Conservation (phyloP, 495 filamentous ascomycete genomes). For the Xylaria bambusicola region DNA sequence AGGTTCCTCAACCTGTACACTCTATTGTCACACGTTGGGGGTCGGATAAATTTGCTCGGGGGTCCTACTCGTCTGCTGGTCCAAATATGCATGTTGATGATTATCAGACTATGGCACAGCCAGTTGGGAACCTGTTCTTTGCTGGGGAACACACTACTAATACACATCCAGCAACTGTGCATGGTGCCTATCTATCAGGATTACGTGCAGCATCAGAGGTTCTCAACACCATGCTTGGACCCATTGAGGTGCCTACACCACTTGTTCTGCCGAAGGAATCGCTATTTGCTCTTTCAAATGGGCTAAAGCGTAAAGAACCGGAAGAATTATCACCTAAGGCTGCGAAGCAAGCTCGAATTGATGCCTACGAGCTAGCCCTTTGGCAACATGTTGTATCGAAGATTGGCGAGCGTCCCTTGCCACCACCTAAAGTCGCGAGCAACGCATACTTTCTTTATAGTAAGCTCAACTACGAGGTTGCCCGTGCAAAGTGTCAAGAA, state of each 20-base stretch:
- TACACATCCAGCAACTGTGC: slow-evolving; percentile 93
- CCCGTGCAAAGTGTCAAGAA: slow-evolving; percentile 71
- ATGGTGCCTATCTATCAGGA: slow-evolving; percentile 93
- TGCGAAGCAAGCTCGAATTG: slow-evolving; percentile 56
- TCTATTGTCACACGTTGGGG: slow-evolving; percentile 94
- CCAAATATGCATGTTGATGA: slow-evolving; percentile 78
- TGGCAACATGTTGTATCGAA: slow-evolving; percentile 65
- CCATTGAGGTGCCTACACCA: slow-evolving; percentile 73
- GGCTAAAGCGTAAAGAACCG: slow-evolving; percentile 57
- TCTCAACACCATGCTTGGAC: slow-evolving; percentile 73
- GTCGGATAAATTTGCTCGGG: slow-evolving; percentile 81
- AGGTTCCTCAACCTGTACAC: slow-evolving; percentile 72
- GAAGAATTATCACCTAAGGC: slow-evolving; percentile 39
- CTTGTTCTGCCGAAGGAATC: slow-evolving; percentile 68
- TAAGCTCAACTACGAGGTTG: slow-evolving; percentile 76
- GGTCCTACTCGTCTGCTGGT: slow-evolving; percentile 92
- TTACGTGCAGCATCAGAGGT: slow-evolving; percentile 86
- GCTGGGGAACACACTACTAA: slow-evolving; percentile 95
- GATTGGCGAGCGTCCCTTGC: slow-evolving; percentile 71
- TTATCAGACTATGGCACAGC: slow-evolving; percentile 88
- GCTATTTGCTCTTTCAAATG: slow-evolving; percentile 26
- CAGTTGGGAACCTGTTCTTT: slow-evolving; percentile 88
- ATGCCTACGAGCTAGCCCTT: slow-evolving; percentile 74
- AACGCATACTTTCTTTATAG: slow-evolving; percentile 79
- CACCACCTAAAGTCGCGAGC: slow-evolving; percentile 66